Evolutionary conservation across 352 stramenopile species (phyloP).

Genomic region (Pythium phragmitis): DNA sequence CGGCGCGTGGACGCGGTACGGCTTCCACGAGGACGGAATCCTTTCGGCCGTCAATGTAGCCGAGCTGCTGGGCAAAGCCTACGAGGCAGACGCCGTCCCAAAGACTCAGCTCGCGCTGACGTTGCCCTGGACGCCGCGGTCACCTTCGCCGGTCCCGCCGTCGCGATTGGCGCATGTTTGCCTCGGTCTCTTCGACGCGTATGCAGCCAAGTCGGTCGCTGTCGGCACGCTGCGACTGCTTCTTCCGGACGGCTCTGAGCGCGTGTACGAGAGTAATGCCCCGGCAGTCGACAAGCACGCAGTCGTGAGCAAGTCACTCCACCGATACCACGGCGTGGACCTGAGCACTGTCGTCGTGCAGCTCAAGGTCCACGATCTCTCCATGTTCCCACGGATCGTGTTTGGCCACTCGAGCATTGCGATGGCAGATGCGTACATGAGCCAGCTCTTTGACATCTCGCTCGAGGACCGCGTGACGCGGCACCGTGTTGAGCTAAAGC

Average conservation of each 20-base stretch:
- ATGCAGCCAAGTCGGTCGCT: constrained; percentile 22
- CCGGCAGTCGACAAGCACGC: constrained; percentile 15
- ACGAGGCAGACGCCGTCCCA: constrained; percentile 10
- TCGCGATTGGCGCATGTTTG: constrained; percentile 19
- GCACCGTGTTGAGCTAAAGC: constrained; percentile 15
- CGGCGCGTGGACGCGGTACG: constrained; percentile 86
- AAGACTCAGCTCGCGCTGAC: neutral
- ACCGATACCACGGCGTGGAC: constrained; percentile 26
- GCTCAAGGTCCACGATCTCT: constrained; percentile 25
- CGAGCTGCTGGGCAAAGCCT: constrained; percentile 18
- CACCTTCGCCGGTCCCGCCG: constrained; percentile 22
- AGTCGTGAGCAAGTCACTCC: constrained; percentile 28
- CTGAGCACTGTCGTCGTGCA: constrained; percentile 22
- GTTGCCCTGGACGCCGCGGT: constrained; percentile 23
- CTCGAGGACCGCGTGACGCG: constrained; percentile 22
- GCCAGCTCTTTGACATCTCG: constrained; percentile 27
- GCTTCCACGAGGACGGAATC: constrained; percentile 90
- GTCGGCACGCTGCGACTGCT: constrained; percentile 20
- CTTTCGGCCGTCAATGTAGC: constrained; percentile 27
- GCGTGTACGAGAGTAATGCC: constrained; percentile 3
- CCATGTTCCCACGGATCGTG: constrained; percentile 29
- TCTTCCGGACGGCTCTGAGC: constrained; percentile 27
- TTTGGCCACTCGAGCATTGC: constrained; percentile 32
- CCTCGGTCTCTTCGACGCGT: constrained; percentile 23
- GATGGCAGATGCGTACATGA: constrained; percentile 30